These are phyloP conservation scores for Pyracantha coccinea DNA, from an alignment of 331 rosid genomes.

Conservation along the genomic window DNA sequence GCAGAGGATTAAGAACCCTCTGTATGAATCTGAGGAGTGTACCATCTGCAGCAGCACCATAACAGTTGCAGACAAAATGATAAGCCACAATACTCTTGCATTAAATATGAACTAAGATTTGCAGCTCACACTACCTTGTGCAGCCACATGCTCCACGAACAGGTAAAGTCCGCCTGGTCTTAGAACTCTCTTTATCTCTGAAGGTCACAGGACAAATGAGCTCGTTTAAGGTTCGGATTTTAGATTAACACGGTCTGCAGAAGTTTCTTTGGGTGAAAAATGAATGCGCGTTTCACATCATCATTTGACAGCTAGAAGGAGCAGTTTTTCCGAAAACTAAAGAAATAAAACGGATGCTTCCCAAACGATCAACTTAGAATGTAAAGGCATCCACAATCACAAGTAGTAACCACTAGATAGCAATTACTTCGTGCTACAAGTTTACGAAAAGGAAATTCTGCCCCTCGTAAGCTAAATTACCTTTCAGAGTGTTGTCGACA, in stretches of 20 bases:
- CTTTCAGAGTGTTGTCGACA: constrained; percentile 57
- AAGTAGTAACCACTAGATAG: no score
- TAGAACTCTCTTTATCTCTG: constrained; percentile 76
- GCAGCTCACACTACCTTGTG: constrained; percentile 42
- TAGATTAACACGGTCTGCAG: background rate
- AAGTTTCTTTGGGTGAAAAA: background rate
- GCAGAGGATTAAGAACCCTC: constrained; percentile 64
- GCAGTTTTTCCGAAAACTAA: background rate
- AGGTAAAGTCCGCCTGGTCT: constrained; percentile 70
- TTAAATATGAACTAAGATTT: background rate
- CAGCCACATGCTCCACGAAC: constrained; percentile 81
- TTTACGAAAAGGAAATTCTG: no score
- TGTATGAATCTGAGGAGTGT: constrained; percentile 51
- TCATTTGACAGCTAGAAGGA: background rate
- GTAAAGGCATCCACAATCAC: no score
- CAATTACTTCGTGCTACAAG: no score
- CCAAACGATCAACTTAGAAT: no score
- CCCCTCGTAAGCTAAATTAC: constrained; percentile 19
- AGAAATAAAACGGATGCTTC: background rate
- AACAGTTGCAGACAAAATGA: background rate
- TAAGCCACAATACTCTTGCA: background rate
- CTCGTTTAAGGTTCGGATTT: background rate
- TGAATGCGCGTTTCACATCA: background rate
- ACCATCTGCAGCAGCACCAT: constrained; percentile 55
- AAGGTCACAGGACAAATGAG: background rate